Evolutionary conservation across 148 eudicot genomes (phyloP).

Genomic region (Dysphania ambrosioides): DNA sequence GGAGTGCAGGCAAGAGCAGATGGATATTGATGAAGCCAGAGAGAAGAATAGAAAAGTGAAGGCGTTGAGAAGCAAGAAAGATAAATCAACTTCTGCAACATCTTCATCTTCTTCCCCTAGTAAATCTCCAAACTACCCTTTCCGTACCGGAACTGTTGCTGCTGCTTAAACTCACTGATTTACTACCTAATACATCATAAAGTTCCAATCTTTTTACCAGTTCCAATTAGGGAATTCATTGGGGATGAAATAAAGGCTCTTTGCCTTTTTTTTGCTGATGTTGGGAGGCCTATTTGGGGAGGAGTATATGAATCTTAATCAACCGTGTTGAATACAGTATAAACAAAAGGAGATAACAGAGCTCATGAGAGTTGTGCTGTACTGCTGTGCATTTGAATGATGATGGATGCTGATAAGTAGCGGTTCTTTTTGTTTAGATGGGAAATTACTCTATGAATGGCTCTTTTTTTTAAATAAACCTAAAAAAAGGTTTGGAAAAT

Average conservation of each 20-base stretch:
- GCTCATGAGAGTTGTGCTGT: constrained; percentile 24
- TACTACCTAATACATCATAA: too few species aligned
- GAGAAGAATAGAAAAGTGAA: constrained; percentile 49
- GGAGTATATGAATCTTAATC: background rate
- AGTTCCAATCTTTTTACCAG: too few species aligned
- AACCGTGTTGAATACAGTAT: background rate
- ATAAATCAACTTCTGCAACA: constrained; percentile 23
- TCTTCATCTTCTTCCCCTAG: constrained; percentile 32
- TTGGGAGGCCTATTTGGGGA: background rate
- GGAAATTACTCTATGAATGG: constrained; percentile 30
- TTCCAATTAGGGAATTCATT: too few species aligned
- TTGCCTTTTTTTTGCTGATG: too few species aligned
- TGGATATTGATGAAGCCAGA: constrained; percentile 58
- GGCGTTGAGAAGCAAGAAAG: constrained; percentile 40
- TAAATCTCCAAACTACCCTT: constrained; percentile 37
- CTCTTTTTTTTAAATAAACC: constrained; percentile 19
- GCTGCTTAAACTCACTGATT: constrained; percentile 43
- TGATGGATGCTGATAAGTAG: too few species aligned
- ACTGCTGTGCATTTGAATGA: constrained; percentile 15
- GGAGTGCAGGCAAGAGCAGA: constrained; percentile 74
- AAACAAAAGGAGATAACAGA: background rate
- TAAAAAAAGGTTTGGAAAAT: background rate
- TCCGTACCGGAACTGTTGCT: constrained; percentile 47
- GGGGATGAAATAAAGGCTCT: too few species aligned
- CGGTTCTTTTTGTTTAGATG: constrained; percentile 17